These are phyloP conservation scores for Fusarium setosum DNA, from an alignment of 2,329 filamentous ascomycete genomes.

Conservation along the genomic window DNA sequence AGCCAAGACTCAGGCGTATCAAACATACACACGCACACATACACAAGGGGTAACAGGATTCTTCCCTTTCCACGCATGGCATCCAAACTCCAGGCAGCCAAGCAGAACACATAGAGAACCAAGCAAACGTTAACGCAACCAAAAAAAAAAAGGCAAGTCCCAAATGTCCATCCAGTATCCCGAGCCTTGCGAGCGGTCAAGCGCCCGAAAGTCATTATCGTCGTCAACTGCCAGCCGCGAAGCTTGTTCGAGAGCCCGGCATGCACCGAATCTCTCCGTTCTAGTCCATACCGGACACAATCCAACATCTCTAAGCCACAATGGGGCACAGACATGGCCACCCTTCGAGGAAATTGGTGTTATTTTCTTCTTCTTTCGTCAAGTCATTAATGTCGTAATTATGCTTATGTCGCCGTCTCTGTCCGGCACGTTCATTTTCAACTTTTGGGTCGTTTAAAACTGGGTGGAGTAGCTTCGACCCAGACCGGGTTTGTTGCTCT, in stretches of 20 bases:
- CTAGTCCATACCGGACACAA: slow-evolving; percentile 38
- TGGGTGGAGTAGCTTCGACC: slow-evolving; percentile 47
- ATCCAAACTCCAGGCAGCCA: slow-evolving; percentile 47
- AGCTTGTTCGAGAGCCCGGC: slow-evolving; percentile 37
- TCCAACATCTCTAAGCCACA: slow-evolving; percentile 24
- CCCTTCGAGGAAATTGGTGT: slow-evolving; percentile 27
- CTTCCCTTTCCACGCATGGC: slow-evolving; percentile 23
- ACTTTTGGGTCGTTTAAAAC: slow-evolving; percentile 38
- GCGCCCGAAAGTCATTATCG: slow-evolving; percentile 44
- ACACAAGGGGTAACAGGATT: slow-evolving; percentile 13
- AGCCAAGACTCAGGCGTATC: slow-evolving; percentile 10
- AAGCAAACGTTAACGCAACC: slow-evolving; percentile 25
- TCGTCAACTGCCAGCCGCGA: slow-evolving; percentile 47
- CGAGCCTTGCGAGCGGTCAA: slow-evolving; percentile 38
- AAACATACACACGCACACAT: slow-evolving; percentile 11
- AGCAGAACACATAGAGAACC: slow-evolving; percentile 23
- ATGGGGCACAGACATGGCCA: slow-evolving; percentile 21
- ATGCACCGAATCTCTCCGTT: slow-evolving; percentile 33
- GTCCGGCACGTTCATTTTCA: slow-evolving; percentile 20
- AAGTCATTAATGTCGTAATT: slow-evolving; percentile 44
- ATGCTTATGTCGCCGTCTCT: slow-evolving; percentile 35
- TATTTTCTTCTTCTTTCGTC: slow-evolving; percentile 39
- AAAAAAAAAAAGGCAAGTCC: slow-evolving; percentile 38
- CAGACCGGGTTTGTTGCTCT: slow-evolving; percentile 43
- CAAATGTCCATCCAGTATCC: slow-evolving; percentile 36